Evolutionary conservation across 768 basidiomycete species (phyloP).

Genomic region (Lactifluus echinatus): DNA sequence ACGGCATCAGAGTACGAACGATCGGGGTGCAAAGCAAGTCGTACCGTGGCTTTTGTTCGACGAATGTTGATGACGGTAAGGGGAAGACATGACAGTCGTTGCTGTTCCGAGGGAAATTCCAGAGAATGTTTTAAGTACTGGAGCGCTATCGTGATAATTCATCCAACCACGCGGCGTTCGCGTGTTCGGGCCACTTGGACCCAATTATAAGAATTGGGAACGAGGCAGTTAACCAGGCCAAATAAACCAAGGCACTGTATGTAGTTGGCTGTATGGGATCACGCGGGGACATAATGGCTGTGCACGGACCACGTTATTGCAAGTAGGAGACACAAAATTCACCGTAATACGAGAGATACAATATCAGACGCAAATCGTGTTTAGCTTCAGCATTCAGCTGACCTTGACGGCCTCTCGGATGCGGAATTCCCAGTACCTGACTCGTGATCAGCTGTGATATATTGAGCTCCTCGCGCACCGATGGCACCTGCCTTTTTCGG

Average conservation of each 20-base stretch:
- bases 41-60: not conserved
- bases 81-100: not conserved
- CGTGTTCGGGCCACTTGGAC: not conserved
- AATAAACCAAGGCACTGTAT: slow-evolving; percentile 5
- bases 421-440: slow-evolving; percentile 74
- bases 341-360: not conserved
- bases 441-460: slow-evolving; percentile 18
- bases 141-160: not conserved
- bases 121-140: not conserved
- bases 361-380: not conserved
- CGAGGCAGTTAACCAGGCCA: slow-evolving; percentile 5
- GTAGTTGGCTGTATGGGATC: slow-evolving; percentile 3
- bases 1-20: not conserved
- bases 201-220: slow-evolving; percentile 5
- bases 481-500: slow-evolving; percentile 53
- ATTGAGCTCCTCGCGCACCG: slow-evolving; percentile 10
- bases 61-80: not conserved
- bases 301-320: not conserved
- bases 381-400: too few relatives aligned
- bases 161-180: not conserved
- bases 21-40: not conserved
- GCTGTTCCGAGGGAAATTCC: not conserved
- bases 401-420: slow-evolving; percentile 46
- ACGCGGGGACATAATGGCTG: not conserved
- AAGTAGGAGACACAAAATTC: not conserved